These are phyloP conservation scores for Hortiboletus campestris DNA, from an alignment of 768 basidiomycete genomes.

Conservation along the genomic window DNA sequence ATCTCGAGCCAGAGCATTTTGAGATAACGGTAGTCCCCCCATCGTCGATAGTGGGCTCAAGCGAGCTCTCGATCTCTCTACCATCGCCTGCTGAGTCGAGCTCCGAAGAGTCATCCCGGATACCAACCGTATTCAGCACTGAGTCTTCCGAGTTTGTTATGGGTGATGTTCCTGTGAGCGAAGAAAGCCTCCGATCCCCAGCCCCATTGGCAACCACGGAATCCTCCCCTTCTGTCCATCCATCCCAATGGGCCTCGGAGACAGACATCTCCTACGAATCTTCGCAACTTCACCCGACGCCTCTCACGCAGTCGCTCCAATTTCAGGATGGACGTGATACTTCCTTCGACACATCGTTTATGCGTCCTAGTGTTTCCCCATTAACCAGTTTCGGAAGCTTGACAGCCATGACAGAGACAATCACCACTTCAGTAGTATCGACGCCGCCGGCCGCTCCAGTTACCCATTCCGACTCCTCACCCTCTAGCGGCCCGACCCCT, in stretches of 20 bases:
- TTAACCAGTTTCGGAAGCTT: conserved; percentile 32
- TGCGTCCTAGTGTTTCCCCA: conserved; percentile 56
- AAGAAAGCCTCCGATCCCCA: conserved; percentile 32
- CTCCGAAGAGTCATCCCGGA: conserved; percentile 29
- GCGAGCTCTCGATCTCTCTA: conserved; percentile 24
- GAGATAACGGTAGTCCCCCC: conserved; percentile 9
- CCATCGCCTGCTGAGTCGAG: conserved; percentile 33
- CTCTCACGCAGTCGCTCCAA: conserved; percentile 48
- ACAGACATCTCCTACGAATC: conserved; percentile 76
- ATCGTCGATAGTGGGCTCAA: conserved; percentile 20
- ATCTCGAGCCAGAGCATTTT: conserved; percentile 20
- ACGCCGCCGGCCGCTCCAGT: neutral
- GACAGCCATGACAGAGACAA: conserved; percentile 35
- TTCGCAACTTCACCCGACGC: conserved; percentile 69
- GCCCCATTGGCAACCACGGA: conserved; percentile 35
- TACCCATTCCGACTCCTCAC: conserved; percentile 25
- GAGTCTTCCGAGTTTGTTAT: conserved; percentile 38
- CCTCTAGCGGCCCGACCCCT: conserved; percentile 33
- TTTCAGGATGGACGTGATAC: conserved; percentile 60
- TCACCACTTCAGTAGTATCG: conserved; percentile 24
- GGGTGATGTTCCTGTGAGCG: conserved; percentile 28
- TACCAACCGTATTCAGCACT: conserved; percentile 41
- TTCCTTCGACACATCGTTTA: conserved; percentile 73
- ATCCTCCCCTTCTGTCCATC: conserved; percentile 39
- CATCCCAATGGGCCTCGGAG: conserved; percentile 57